Base-by-base conservation (phyloP, 1,139 yeast genomes). In the Debaryomyces nepalensis region DNA sequence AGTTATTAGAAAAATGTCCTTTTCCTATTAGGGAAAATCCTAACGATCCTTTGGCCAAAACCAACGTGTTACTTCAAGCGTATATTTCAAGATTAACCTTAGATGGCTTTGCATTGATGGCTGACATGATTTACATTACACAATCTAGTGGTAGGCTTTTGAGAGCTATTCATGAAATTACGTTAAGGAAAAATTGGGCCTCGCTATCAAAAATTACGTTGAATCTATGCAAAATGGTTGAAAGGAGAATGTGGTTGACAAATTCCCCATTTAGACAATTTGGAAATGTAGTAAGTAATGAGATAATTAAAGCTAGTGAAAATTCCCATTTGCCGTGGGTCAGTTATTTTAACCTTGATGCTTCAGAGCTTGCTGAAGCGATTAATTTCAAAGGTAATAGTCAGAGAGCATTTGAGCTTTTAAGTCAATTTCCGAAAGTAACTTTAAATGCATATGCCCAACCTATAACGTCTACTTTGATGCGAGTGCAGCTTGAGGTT, bases 131-230 rank as follows among this genome's bases (percentile, higher is more conserved):
- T 3, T 93, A 88, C 56, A 81, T 95, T 31, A 87, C 95, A 0
- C 99, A 93, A 60, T 88, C 96, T 27, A 98, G 97, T 0, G 95
- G 95, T 5, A 77, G 99, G 58, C 64, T 95, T 32, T 70, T 91
- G 41, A 69, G 97, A 41, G 98, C 99, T 0, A 77, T 95, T 50
- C 84, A 79, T 58, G 97, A 93, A 57, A 80, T 93, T 19, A 78
- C 89, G 7, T 54, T 88, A 36, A 71, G 76, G 40, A 87, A 83
- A 52, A 77, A 78, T 6, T 90, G 96, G 96, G 76, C 97, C 0
- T 62, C 73, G 6, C 63, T 87, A 15, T 73, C 96, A 0, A 77
- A 76, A 49, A 50, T 67, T 1, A 61, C 87, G 1, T 69, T 90
- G 9, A 81, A 81, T 44, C 52, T 91, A 22, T 84, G 93, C 57